Base-by-base conservation (phyloP, 169 alveolate genomes). In the Babesia bigemina region DNA sequence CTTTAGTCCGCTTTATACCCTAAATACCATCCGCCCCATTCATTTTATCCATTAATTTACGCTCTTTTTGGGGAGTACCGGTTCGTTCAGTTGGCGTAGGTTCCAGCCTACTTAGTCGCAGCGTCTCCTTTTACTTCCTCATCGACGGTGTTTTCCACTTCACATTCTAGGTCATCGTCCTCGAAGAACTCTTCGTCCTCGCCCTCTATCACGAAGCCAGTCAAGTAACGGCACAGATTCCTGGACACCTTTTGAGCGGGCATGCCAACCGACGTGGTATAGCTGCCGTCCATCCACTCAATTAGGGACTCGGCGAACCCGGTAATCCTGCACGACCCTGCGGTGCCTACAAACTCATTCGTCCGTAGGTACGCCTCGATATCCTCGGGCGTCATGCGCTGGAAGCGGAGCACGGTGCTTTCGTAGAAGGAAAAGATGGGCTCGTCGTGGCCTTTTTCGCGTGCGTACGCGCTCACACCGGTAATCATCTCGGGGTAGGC, bases 251-350 rank as follows among this genome's bases (percentile, higher is more conserved):
- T 50, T n/a, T 83, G 65, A 42, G 90, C 87, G 16, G 94, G 94
- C 47, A 90, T 67, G 26, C 94, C 94, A 70, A 90, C 65, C 44
- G 67, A 76, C 56, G 79, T 86, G 39, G 91, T 83, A 71, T 86
- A 84, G 22, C 92, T 71, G 0, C 94, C 94, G 33, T 76, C 85
- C 17, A 90, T 65, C 57, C 84, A 76, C 65, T 86, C 87, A 29
- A 86, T 70, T 45, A 90, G 42, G 28, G 86, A 78, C 59, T 81
- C 87, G 16, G 87, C 92, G 17, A 73, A 56, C 14, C 91, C 91
- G 36, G 86, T 86, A 21, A 90, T 82, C 50, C 87, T 62, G 75
- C 73, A 86, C 26, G 94, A 89, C 22, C 94, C 88, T 10, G 88
- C 39, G 45, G 84, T 33, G n/a, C 88, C 88, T 12, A 69, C 66